Base-by-base conservation (phyloP, 306 rosid species). In the Prunus mongolica region DNA sequence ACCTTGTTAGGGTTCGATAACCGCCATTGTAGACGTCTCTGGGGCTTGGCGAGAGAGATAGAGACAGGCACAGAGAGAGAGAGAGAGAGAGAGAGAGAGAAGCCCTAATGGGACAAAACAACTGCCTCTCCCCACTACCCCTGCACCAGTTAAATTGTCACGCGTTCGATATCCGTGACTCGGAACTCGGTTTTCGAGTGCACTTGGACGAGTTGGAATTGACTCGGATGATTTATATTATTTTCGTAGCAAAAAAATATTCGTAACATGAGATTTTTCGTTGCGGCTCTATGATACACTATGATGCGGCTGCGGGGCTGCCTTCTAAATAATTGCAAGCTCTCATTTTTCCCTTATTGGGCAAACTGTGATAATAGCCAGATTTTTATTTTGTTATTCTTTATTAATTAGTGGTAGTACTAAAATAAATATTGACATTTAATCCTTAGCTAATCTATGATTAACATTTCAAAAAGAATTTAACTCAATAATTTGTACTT, bases 1-100 rank as follows among this genome's bases (percentile, higher is more conserved):
- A 74, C 76, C 72, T 51, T 16, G 77, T 70, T 79, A 91, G 86
- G 82, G 75, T 72, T 84, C 24, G 27, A 80, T 72, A 66, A 78
- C 74, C 73, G 67, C 74, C 82, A 84, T 63, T 60, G 76, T 46
- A 80, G 81, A 82, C 18, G 80, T 72, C 14, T 15, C 19, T 54
- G 71, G 71, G 67, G 80, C 79, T 83, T 80, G 24, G 54, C 8
- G 69, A 52, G 8, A 54, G 24, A 64, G 70, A 75, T 8, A 25
- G 20, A 73, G 78, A 19, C 69, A 27, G 20, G 12, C 34, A 71
- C 58, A 74, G 28, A 72, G 63, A 78, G 11, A 25, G 76, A 52
- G 70, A 67, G 76, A 65, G 45, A 57, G 72, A 79, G 50, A 82
- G 84, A 24, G 24, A 24, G 50, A 82, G 85, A 84, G 12, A 61